These are phyloP conservation scores for Citrus australasica DNA, from an alignment of 345 rosid genomes.

Conservation along the genomic window DNA sequence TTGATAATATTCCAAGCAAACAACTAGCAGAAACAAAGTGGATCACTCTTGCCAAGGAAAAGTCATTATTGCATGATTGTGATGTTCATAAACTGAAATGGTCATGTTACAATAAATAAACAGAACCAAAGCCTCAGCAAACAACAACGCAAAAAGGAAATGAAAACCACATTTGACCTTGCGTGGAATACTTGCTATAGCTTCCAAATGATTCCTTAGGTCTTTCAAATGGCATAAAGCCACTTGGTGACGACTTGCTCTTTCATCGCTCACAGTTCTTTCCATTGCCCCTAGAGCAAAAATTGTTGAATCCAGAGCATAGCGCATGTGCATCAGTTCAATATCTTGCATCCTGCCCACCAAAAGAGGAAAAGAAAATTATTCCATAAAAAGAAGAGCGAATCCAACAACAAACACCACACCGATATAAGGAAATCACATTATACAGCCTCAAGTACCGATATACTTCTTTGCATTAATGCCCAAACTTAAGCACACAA, in stretches of 20 bases:
- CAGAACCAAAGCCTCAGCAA: constrained; percentile 1
- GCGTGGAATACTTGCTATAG: constrained; percentile 74
- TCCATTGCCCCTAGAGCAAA: constrained; percentile 75
- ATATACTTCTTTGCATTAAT: background rate
- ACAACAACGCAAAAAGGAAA: constrained; percentile 3
- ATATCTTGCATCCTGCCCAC: constrained; percentile 79
- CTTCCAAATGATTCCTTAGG: constrained; percentile 69
- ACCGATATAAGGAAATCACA: background rate
- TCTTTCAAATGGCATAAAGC: constrained; percentile 74
- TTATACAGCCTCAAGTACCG: background rate
- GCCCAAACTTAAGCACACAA: background rate
- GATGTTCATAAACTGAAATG: background rate
- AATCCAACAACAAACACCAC: background rate
- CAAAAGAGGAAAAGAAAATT: constrained; percentile 12
- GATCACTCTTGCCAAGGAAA: background rate
- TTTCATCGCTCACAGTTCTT: constrained; percentile 45
- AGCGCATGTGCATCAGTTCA: constrained; percentile 96
- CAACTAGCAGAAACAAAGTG: constrained; percentile 1
- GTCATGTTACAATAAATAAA: background rate
- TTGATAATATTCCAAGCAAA: constrained; percentile 7
- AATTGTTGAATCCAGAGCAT: constrained; percentile 82
- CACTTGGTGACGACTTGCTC: constrained; percentile 40
- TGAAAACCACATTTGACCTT: constrained; percentile 44
- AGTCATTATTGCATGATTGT: background rate
- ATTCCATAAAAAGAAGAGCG: background rate